phyloP scores from a whole-genome alignment of 2,329 filamentous ascomycete genomes.

The Malbranchea zuffiana region DNA sequence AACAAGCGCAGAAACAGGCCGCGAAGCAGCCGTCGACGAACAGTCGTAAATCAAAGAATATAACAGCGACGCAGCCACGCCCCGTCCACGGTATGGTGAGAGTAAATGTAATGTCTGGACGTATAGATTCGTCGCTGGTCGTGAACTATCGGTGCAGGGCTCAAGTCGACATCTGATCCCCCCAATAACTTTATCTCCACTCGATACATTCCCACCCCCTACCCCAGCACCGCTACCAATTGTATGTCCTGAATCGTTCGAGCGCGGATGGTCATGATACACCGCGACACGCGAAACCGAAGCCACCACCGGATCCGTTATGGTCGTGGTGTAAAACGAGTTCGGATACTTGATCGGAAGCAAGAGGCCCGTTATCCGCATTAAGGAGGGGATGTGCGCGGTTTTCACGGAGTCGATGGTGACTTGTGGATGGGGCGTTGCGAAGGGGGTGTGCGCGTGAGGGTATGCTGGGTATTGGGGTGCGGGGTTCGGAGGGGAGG shows the following conservation, averaged over 20 bases:
- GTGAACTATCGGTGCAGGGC: slow-evolving; percentile 12
- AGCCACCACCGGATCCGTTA: slow-evolving; percentile 43
- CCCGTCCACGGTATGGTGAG: slow-evolving; percentile 48
- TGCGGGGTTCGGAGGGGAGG: slow-evolving; percentile 21
- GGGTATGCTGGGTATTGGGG: slow-evolving; percentile 20
- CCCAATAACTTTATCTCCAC: slow-evolving; percentile 37
- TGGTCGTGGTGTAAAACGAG: slow-evolving; percentile 50
- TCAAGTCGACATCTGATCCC: slow-evolving; percentile 41
- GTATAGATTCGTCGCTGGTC: slow-evolving; percentile 40
- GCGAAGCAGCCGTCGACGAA: slow-evolving; percentile 1
- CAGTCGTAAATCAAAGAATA: slow-evolving; percentile 28
- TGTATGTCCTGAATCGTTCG: slow-evolving; percentile 15
- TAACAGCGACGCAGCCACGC: slow-evolving; percentile 47
- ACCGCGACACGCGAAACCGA: slow-evolving; percentile 50
- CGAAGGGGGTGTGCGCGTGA: slow-evolving; percentile 14
- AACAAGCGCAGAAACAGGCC: slow-evolving; percentile 28
- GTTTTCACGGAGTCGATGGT: slow-evolving; percentile 43
- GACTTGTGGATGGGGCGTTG: slow-evolving; percentile 39
- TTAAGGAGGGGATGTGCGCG: slow-evolving; percentile 45
- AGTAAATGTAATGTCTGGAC: slow-evolving; percentile 51
- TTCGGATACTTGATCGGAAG: slow-evolving; percentile 52
- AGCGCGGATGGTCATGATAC: slow-evolving; percentile 41
- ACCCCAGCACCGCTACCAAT: no score
- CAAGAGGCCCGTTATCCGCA: slow-evolving; percentile 47
- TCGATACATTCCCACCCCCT: not conserved